phyloP scores from a whole-genome alignment of 2,329 filamentous ascomycete genomes.

The Penicillium occitanis region DNA sequence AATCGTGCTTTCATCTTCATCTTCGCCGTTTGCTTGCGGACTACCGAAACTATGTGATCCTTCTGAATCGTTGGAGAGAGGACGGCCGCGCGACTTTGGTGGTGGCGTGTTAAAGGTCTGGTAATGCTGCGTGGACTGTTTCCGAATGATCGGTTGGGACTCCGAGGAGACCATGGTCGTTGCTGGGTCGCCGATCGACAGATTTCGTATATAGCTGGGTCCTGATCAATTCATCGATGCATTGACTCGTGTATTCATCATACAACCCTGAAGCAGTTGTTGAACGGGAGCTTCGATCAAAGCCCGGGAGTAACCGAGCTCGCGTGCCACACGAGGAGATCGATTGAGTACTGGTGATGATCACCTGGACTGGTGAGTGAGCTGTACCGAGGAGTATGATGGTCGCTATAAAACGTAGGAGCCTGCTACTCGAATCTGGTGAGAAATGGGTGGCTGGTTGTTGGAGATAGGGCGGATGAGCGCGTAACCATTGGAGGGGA shows the following conservation, averaged over 20 bases:
- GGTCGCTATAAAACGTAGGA: background rate
- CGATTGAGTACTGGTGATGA: background rate
- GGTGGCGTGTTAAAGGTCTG: conserved; percentile 51
- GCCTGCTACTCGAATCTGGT: background rate
- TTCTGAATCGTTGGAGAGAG: conserved; percentile 43
- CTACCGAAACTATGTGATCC: conserved; percentile 34
- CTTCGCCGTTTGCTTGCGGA: background rate
- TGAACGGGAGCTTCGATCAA: background rate
- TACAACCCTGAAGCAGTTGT: background rate
- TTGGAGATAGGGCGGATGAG: background rate
- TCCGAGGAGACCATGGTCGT: conserved; percentile 33
- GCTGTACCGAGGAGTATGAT: background rate
- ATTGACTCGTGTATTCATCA: background rate
- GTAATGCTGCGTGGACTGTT: conserved; percentile 48
- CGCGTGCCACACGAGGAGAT: conserved; percentile 3
- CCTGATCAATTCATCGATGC: background rate
- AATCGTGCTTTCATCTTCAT: conserved; percentile 24
- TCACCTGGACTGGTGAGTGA: background rate
- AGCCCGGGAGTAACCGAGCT: conserved; percentile 1
- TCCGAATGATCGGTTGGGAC: conserved; percentile 35
- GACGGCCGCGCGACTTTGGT: conserved; percentile 48
- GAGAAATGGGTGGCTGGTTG: background rate
- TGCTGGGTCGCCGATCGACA: background rate
- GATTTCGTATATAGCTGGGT: background rate
- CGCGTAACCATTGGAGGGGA: conserved; percentile 3